phyloP scores from a whole-genome alignment of 148 eudicot species.

The Cornus controversa region DNA sequence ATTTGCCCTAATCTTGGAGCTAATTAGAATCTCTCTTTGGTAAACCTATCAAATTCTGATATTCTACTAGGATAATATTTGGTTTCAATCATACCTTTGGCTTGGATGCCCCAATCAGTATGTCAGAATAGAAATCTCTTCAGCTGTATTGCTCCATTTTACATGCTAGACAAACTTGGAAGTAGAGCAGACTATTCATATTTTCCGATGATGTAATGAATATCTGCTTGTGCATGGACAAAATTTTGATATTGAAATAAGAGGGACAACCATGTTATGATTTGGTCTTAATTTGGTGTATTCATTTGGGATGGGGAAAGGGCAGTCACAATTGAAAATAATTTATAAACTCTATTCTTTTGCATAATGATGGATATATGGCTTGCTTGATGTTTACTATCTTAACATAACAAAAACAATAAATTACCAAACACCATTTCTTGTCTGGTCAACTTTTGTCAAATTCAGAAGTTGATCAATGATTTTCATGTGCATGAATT shows the following conservation, averaged over 20 bases:
- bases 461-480: neutral
- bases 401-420: neutral
- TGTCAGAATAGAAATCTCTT: neutral
- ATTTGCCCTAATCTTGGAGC: neutral
- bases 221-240: neutral
- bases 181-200: neutral
- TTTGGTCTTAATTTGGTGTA: neutral
- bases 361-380: neutral
- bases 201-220: neutral
- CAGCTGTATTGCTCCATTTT: neutral
- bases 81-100: neutral
- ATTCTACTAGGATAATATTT: neutral
- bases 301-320: neutral
- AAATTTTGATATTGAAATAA: conserved; percentile 6
- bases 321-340: neutral
- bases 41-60: neutral
- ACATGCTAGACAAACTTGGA: neutral
- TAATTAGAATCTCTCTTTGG: neutral
- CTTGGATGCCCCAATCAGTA: neutral
- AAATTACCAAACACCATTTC: neutral
- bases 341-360: neutral
- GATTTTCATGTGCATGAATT: neutral
- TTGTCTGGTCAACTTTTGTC: neutral
- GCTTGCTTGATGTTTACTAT: neutral
- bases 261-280: neutral